Conservation (phyloP, 2,329 filamentous ascomycete genomes). For the Dissoconium aciculare region DNA sequence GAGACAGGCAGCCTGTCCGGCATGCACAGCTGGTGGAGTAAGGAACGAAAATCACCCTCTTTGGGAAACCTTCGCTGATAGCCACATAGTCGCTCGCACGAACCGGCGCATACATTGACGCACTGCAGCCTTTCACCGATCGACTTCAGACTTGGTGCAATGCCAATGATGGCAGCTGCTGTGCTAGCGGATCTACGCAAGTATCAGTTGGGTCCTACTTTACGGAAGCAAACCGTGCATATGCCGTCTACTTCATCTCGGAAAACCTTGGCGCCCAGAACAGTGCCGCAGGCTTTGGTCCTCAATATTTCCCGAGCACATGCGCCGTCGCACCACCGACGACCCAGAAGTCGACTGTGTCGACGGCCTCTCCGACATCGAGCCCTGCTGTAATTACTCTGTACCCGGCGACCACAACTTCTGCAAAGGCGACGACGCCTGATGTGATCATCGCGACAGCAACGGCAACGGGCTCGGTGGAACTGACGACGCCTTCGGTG, state of each 20-base stretch:
- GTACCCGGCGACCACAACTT: too few relatives aligned
- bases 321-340: too few relatives aligned
- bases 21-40: not conserved
- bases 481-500: too few relatives aligned
- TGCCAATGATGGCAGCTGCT: constrained; percentile 1
- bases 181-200: not conserved
- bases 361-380: too few relatives aligned
- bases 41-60: not conserved
- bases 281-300: too few relatives aligned
- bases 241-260: not conserved
- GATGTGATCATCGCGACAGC: too few relatives aligned
- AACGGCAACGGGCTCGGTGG: too few relatives aligned
- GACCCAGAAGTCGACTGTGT: too few relatives aligned
- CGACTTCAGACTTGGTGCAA: not conserved
- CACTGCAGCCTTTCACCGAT: not conserved
- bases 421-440: too few relatives aligned
- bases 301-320: too few relatives aligned
- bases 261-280: not conserved
- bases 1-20: not conserved
- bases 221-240: not conserved
- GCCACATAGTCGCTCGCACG: not conserved
- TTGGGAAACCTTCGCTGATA: not conserved
- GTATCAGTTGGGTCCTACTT: not conserved
- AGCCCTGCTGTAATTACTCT: too few relatives aligned
- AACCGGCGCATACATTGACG: not conserved